Conservation (phyloP, 2,329 filamentous ascomycete species). For the Dendryphion nanum region DNA sequence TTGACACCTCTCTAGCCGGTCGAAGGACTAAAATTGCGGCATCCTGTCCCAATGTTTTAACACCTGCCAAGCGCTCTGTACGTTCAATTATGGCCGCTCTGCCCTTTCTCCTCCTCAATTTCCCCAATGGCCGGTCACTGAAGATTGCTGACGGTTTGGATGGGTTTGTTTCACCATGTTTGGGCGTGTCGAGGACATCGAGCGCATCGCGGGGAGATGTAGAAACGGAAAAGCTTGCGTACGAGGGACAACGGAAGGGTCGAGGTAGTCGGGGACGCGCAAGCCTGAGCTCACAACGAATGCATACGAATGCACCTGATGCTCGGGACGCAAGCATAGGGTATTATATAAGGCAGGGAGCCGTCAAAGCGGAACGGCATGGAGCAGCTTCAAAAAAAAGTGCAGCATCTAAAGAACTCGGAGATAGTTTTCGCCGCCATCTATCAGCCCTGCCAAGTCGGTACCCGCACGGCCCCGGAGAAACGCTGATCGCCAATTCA, state of each 20-base stretch:
- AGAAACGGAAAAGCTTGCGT: constrained; percentile 31
- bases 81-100: constrained; percentile 24
- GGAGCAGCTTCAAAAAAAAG: neutral
- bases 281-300: constrained; percentile 37
- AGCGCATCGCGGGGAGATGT: constrained; percentile 20
- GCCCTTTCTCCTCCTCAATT: constrained; percentile 21
- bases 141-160: constrained; percentile 7
- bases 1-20: constrained; percentile 16
- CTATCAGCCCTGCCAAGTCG: neutral
- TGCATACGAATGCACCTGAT: constrained; percentile 38
- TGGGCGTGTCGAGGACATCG: constrained; percentile 8
- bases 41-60: constrained; percentile 33
- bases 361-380: neutral
- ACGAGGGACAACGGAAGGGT: constrained; percentile 13
- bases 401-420: neutral
- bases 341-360: constrained; percentile 7
- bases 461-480: too few species aligned
- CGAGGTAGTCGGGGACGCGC: constrained; percentile 18
- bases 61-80: constrained; percentile 25
- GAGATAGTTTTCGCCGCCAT: neutral
- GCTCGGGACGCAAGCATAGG: constrained; percentile 38
- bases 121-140: constrained; percentile 16
- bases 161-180: neutral
- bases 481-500: constrained; percentile 30
- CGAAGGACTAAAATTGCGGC: constrained; percentile 36